Conservation (phyloP, 495 filamentous ascomycete species). For the Penicillium atrosanguineum region DNA sequence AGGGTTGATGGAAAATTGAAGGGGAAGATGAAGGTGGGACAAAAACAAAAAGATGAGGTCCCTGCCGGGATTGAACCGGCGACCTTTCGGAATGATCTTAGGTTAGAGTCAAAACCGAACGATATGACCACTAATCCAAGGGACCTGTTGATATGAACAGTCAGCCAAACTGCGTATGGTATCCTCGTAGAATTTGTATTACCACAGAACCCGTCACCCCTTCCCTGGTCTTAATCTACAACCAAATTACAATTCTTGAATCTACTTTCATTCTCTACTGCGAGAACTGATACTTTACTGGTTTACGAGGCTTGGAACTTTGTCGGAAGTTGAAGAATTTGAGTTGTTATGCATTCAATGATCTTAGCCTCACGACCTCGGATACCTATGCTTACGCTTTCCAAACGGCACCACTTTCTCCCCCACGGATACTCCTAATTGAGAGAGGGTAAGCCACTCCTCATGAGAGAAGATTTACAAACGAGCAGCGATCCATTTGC, state of each 20-base stretch:
- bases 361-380: background rate
- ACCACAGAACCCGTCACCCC: no score
- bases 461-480: constrained; percentile 13
- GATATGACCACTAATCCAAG: background rate
- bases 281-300: no score
- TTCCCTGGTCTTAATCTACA: no score
- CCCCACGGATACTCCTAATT: background rate
- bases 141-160: background rate
- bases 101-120: background rate
- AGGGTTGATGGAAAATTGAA: background rate
- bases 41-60: background rate
- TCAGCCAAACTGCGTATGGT: background rate
- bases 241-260: no score
- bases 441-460: background rate
- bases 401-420: background rate
- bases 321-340: no score
- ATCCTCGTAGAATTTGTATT: no score
- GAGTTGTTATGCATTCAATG: no score
- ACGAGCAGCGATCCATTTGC: constrained; percentile 33
- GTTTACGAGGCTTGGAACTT: no score
- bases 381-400: background rate
- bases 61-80: background rate
- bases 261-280: no score
- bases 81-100: background rate
- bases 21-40: background rate